phyloP scores from a whole-genome alignment of 192 early-diverging fungal genomes.

The Funneliformis geosporum region DNA sequence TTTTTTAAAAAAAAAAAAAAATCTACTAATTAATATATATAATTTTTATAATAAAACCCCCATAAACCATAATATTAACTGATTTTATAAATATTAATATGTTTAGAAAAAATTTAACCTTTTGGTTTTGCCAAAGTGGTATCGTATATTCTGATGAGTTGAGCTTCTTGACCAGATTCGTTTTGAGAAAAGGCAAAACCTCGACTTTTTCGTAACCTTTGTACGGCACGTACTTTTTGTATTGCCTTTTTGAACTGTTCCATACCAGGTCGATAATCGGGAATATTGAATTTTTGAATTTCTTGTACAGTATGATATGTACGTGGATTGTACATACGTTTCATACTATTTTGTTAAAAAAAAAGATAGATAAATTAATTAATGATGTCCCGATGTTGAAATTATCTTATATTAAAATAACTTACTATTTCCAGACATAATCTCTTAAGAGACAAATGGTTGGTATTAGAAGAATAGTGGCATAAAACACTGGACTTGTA shows the following conservation, averaged over 20 bases:
- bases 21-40: not conserved
- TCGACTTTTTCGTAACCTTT: slow-evolving; percentile 87
- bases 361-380: slow-evolving; percentile 9
- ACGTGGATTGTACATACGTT: slow-evolving; percentile 76
- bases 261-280: slow-evolving; percentile 96
- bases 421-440: slow-evolving; percentile 95
- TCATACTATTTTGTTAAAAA: slow-evolving; percentile 53
- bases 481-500: slow-evolving; percentile 80
- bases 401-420: slow-evolving; percentile 34
- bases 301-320: slow-evolving; percentile 98
- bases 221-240: slow-evolving; percentile 93
- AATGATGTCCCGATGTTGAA: not conserved
- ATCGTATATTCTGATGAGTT: slow-evolving; percentile 58
- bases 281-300: slow-evolving; percentile 99
- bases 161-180: slow-evolving; percentile 79
- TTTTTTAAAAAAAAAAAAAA: not conserved
- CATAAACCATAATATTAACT: not conserved
- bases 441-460: slow-evolving; percentile 84
- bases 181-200: slow-evolving; percentile 99
- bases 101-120: slow-evolving; percentile 38
- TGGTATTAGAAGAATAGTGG: slow-evolving; percentile 83
- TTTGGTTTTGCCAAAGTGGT: slow-evolving; percentile 58
- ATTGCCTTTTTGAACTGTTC: slow-evolving; percentile 98
- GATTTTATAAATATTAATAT: not conserved
- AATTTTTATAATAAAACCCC: not conserved